Percentiles rank a stretch among this genome's conserved stretches.
These are phyloP conservation scores for Naganishia cerealis DNA, from an alignment of 1,284 basidiomycete genomes.

Conservation along the genomic window DNA sequence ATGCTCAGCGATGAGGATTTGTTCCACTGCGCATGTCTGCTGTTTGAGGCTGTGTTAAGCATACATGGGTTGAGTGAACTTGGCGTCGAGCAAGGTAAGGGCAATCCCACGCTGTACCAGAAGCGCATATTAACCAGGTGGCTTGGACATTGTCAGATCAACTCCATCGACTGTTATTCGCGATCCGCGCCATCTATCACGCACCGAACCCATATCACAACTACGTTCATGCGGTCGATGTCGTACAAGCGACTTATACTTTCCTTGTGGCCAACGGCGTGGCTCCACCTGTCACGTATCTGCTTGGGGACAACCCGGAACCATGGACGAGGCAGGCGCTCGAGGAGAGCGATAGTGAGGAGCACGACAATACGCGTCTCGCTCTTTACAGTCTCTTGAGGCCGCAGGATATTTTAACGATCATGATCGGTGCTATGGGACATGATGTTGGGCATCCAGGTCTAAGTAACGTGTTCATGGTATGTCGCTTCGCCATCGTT, in stretches of 20 bases:
- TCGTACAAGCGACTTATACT: slow-evolving; percentile 83
- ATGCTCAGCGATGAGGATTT: slow-evolving; percentile 74
- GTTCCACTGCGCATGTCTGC: slow-evolving; percentile 71
- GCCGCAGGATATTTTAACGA: slow-evolving; percentile 73
- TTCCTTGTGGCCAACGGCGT: slow-evolving; percentile 74
- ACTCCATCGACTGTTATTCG: slow-evolving; percentile 72
- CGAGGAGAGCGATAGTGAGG: slow-evolving; percentile 34
- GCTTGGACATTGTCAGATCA: slow-evolving; percentile 54
- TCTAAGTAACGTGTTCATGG: slow-evolving; percentile 86
- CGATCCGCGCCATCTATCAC: slow-evolving; percentile 81
- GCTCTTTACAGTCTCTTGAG: slow-evolving; percentile 58
- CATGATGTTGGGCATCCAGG: slow-evolving; percentile 96
- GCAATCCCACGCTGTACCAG: slow-evolving; percentile 1
- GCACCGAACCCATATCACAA: slow-evolving; percentile 91
- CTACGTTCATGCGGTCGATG: slow-evolving; percentile 90
- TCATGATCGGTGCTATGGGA: slow-evolving; percentile 85
- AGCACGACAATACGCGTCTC: slow-evolving; percentile 41
- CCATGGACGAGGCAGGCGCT: slow-evolving; percentile 41
- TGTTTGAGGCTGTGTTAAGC: slow-evolving; percentile 60
- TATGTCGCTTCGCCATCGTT: slow-evolving; percentile 53
- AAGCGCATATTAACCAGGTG: background rate
- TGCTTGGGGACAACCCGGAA: slow-evolving; percentile 39
- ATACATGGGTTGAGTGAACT: slow-evolving; percentile 71
- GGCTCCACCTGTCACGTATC: slow-evolving; percentile 67
- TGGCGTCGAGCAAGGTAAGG: slow-evolving; percentile 67